Conservation (phyloP, 1,139 yeast genomes). For the Suhomyces wounanorum region DNA sequence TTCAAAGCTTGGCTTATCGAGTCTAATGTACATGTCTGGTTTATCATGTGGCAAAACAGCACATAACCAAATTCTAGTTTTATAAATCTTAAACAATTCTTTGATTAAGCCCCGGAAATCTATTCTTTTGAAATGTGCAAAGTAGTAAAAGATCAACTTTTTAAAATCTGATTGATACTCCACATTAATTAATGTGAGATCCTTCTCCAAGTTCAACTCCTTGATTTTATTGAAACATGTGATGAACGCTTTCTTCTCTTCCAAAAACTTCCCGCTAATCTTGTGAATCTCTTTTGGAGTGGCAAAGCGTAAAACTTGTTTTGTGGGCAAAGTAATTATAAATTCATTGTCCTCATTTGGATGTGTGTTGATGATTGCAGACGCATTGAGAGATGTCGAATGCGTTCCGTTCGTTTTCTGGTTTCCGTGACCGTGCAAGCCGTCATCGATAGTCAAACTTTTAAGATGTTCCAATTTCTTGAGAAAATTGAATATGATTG, state of each 20-base stretch:
- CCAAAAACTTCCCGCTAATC: slow-evolving; percentile 46
- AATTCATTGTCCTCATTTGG: slow-evolving; percentile 47
- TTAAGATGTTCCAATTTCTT: slow-evolving; percentile 78
- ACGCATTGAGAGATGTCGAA: slow-evolving; percentile 40
- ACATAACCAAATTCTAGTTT: slow-evolving; percentile 97
- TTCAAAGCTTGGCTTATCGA: slow-evolving; percentile 8
- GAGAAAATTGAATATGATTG: slow-evolving; percentile 75
- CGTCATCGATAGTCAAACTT: slow-evolving; percentile 54
- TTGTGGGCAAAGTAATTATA: slow-evolving; percentile 49
- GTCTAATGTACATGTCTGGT: slow-evolving; percentile 32
- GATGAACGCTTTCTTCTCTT: slow-evolving; percentile 49
- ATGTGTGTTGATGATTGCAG: slow-evolving; percentile 42
- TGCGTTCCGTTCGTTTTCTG: slow-evolving; percentile 39
- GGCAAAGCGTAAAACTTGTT: slow-evolving; percentile 51
- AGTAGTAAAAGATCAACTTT: slow-evolving; percentile 88
- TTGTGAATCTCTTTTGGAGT: slow-evolving; percentile 50
- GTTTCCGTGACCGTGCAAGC: slow-evolving; percentile 11
- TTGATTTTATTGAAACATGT: slow-evolving; percentile 49
- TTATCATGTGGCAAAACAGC: slow-evolving; percentile 59
- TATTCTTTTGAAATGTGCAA: slow-evolving; percentile 73
- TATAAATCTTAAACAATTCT: slow-evolving; percentile 88
- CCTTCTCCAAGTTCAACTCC: slow-evolving; percentile 41
- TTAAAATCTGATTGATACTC: slow-evolving; percentile 96
- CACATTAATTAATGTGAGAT: slow-evolving; percentile 56
- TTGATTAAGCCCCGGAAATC: slow-evolving; percentile 92